Percentiles rank a stretch among this genome's conserved stretches.
Evolutionary conservation across 257 asterid species (phyloP).

Genomic region (Scutellaria minor): DNA sequence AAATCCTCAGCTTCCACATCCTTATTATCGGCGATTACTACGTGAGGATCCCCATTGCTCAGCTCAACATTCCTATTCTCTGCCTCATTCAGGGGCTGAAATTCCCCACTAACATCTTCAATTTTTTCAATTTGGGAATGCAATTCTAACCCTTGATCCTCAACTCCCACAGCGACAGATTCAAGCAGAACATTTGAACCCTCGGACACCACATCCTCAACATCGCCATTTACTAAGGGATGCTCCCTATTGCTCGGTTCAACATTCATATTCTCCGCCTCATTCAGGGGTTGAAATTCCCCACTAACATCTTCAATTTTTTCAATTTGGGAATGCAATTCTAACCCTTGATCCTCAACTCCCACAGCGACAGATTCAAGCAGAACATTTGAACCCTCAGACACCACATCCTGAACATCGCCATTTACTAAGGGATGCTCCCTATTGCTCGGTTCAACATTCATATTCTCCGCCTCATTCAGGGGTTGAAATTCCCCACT

Average conservation of each 20-base stretch:
- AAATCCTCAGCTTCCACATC: conserved; percentile 13
- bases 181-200: not conserved
- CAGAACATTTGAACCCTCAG: conserved; percentile 9
- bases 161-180: conserved; percentile 2
- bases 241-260: conserved; percentile 15
- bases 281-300: not conserved
- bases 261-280: not conserved
- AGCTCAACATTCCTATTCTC: conserved; percentile 4
- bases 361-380: not conserved
- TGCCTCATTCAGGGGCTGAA: conserved; percentile 6
- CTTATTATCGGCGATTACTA: conserved; percentile 1
- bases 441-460: conserved; percentile 1
- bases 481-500: not conserved
- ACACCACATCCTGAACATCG: not conserved
- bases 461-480: not conserved
- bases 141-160: conserved; percentile 1
- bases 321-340: conserved; percentile 22
- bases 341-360: not conserved
- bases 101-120: conserved; percentile 3
- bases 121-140: conserved; percentile 23
- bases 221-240: not conserved
- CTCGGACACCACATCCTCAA: conserved; percentile 5
- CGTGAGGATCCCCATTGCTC: conserved; percentile 2
- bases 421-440: not conserved
- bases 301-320: conserved; percentile 12